Base-by-base conservation (phyloP, 306 rosid genomes). In the Arachis stenosperma region DNA sequence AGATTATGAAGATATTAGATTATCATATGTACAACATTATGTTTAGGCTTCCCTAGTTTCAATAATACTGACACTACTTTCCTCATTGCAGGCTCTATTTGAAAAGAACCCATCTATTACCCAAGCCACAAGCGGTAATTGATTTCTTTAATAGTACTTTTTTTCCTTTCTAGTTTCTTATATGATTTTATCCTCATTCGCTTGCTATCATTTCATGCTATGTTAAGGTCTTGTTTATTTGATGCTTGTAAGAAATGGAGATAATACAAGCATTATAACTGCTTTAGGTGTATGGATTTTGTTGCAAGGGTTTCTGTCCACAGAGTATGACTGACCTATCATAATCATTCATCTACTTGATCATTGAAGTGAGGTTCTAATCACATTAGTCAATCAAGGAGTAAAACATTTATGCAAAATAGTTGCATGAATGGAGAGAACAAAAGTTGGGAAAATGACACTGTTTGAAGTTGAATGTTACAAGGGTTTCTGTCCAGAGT, bases 61-160 rank as follows among this genome's bases (percentile, higher is more conserved):
- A 33, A 50, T 71, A 11, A 44, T 65, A 27, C 29, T 66, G 33
- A 42, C 55, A 27, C 51, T 72, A n/a, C 9, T 79, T 69, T 56
- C 78, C 57, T 78, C 75, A 17, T 79, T 67, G 51, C 93, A 93
- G 97, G 96, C 90, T 84, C 76, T 89, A 56, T 75, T 86, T 81
- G 91, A 81, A 61, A 87, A 85, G 61, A 93, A 86, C 63, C 90
- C 88, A 63, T 85, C 88, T 54, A 77, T 86, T 61, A 75, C 74
- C 56, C 91, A 85, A 84, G 75, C 75, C 56, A 51, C 83, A 6
- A 81, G 76, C 76, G 93, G 92, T 93, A 82, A 69, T 36, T 83
- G 48, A 57, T 61, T 55, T 53, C 61, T 61, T 65, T 75, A n/a
- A n/a, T 30, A 59, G 51, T 55, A 70, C 58, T 65, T 50, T 10